phyloP scores from a whole-genome alignment of 805 yeast species.

The Blastobotrys peoriensis region DNA sequence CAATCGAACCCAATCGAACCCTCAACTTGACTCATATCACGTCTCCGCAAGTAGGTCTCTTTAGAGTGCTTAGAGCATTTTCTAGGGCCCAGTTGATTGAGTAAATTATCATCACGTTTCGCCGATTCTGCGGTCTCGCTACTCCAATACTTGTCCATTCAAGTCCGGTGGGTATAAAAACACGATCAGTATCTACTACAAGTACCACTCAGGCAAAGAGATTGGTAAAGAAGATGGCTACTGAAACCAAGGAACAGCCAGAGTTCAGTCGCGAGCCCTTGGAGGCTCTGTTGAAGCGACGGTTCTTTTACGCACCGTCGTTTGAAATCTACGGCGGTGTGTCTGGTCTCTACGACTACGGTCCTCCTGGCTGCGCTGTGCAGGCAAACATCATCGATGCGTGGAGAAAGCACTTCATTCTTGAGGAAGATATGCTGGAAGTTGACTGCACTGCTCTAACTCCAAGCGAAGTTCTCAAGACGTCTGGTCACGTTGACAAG shows the following conservation, averaged over 20 bases:
- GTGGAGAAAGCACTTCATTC: conserved; percentile 96
- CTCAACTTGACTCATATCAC: too few relatives aligned
- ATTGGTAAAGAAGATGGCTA: too few relatives aligned
- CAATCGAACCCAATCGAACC: too few relatives aligned
- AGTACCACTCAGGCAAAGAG: too few relatives aligned
- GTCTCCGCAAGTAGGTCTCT: too few relatives aligned
- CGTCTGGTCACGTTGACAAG: conserved; percentile 99
- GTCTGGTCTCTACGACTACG: conserved; percentile 94
- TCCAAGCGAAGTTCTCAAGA: conserved; percentile 94
- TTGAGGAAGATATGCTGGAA: conserved; percentile 98
- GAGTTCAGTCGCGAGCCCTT: conserved; percentile 75
- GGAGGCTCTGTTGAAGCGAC: conserved; percentile 86
- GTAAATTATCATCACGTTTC: too few relatives aligned
- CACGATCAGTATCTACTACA: too few relatives aligned
- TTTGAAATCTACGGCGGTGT: conserved; percentile 98
- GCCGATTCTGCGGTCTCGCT: too few relatives aligned
- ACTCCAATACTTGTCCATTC: too few relatives aligned
- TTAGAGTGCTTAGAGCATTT: too few relatives aligned
- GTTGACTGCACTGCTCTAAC: conserved; percentile 98
- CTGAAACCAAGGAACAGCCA: not conserved
- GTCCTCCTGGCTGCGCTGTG: conserved; percentile 99
- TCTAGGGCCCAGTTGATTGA: too few relatives aligned
- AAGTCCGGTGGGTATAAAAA: too few relatives aligned
- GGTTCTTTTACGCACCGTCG: conserved; percentile 97
- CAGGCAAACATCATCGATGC: conserved; percentile 91